Evolutionary conservation across 2,329 filamentous ascomycete genomes (phyloP), one percentile per base, ranked within the genome.

Genomic region (Plenodomus biglobosus): DNA sequence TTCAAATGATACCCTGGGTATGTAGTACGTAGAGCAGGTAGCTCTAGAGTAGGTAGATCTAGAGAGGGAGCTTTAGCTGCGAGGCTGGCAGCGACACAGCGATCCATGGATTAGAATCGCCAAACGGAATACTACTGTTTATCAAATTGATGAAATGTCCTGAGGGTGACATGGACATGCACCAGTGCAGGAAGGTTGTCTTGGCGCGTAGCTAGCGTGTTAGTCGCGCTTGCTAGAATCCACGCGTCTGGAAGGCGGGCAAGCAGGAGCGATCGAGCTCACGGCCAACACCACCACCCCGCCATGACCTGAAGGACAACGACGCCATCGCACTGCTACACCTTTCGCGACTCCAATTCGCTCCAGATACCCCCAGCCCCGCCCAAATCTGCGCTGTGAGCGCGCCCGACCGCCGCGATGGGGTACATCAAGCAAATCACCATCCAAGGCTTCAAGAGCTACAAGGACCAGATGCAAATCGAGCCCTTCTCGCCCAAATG

Each of bases 391-490:
- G 53, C 45, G 49, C 47, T 10, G 38, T 40, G 36, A 39, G 37
- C 45, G 52, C 57, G 48, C 46, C 43, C 51, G 36, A 37, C 55
- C 60, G 56, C 53, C 53, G 50, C 46, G 17, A 71, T 71, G 68
- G 67, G 67, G 27, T 94, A 95, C 79, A 96, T 99, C 82, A 99
- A 99, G 76, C 94, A 99, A 79, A 96, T 97, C 74, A 97, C 96
- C 74, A 97, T 99, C 71, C 94, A 99, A 75, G 94, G 94, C 85
- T 99, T 99, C 78, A 99, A 99, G 78, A 96, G 92, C 82, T 99
- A 99, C 84, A 99, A 99, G 81, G 92, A 99, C 70, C 95, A 99
- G 74, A 97, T 91, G 43, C 90, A 96, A 72, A 96, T 97, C 71
- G 94, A 99, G 71, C 92, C 92, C 52, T 99, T 99, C 75, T 97